phyloP scores from a whole-genome alignment of 2,329 filamentous ascomycete genomes.

The Diaporthe sp. region DNA sequence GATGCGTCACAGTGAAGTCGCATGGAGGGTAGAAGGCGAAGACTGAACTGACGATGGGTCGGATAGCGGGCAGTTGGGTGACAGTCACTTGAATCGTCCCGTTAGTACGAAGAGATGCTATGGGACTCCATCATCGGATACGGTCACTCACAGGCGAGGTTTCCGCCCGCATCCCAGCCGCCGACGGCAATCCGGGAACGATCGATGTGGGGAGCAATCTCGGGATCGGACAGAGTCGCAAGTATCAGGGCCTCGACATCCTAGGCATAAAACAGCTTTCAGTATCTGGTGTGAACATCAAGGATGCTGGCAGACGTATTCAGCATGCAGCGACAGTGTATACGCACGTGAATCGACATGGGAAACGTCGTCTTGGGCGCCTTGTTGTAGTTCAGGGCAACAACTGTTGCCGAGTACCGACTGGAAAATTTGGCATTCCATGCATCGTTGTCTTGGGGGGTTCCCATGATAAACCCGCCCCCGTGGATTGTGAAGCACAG shows the following conservation, averaged over 20 bases:
- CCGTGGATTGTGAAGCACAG: conserved; percentile 35
- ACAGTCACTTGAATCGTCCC: not conserved
- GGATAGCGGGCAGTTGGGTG: conserved; percentile 27
- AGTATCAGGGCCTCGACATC: conserved; percentile 31
- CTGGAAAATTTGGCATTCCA: conserved; percentile 36
- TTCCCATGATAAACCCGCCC: conserved; percentile 35
- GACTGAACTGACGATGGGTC: conserved; percentile 34
- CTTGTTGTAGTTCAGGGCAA: conserved; percentile 36
- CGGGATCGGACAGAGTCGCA: conserved; percentile 22
- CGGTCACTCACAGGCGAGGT: conserved; percentile 18
- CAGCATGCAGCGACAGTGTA: too few relatives aligned
- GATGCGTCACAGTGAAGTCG: conserved; percentile 32
- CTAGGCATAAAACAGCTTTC: not conserved
- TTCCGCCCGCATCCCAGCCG: conserved; percentile 33
- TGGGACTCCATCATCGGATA: not conserved
- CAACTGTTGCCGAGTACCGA: conserved; percentile 18
- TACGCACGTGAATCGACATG: conserved; percentile 29
- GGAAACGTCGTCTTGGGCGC: conserved; percentile 35
- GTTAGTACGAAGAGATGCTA: not conserved
- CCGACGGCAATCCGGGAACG: conserved; percentile 27
- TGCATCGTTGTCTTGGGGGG: conserved; percentile 35
- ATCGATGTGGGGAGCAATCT: conserved; percentile 30
- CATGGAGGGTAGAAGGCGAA: conserved; percentile 36
- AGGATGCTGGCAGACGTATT: too few relatives aligned
- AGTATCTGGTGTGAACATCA: not conserved